Evolutionary conservation across 1,284 basidiomycete species (phyloP), one percentile per base, ranked within the genome.

Genomic region (Agaricales sp.): DNA sequence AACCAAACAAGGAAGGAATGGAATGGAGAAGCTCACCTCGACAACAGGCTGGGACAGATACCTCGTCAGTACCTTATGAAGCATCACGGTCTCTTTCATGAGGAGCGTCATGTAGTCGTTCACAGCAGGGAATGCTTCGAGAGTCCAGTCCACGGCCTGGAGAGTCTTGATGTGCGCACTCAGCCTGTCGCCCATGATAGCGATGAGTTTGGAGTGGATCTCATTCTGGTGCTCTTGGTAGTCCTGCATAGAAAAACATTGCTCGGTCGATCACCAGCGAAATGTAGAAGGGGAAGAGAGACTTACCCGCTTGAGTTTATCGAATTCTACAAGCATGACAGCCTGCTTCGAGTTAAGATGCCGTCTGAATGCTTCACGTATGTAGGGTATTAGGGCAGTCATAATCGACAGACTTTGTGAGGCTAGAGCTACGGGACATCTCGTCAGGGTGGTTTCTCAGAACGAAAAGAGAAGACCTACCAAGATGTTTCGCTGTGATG

Each of bases 181-280:
- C 45, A 99, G 71, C 47, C 95, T 80, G 67, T 99, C 95, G 48
- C 92, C 86, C 96, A 99, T 99, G 67, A 99, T 99, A 30, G 93
- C 89, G 47, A 99, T 87, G 48, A 99, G 76, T 70, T 99, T 99
- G 50, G 91, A 79, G 64, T 99, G 94, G 49, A 99, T 97, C 71
- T 99, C 96, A 63, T 94, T 92, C 68, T 99, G 96, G 67, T 99
- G 95, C 65, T 99, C 95, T 75, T 97, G 93, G 63, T 90, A 98
- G 66, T 99, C 96, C 86, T 92, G 54, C 49, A 47, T 41, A 51
- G 16, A 30, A 51, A 26, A 47, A 39, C 48, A 45, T 13, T 50
- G 43, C 25, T 37, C 24, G 48, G 45, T 43, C 23, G 12, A 43
- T 35, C 18, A 8, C 19, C 49, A 45, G 35, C 43, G 39, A 53